These are phyloP conservation scores for Fusarium tjaetaba DNA, from an alignment of 2,329 filamentous ascomycete genomes.

Conservation along the genomic window DNA sequence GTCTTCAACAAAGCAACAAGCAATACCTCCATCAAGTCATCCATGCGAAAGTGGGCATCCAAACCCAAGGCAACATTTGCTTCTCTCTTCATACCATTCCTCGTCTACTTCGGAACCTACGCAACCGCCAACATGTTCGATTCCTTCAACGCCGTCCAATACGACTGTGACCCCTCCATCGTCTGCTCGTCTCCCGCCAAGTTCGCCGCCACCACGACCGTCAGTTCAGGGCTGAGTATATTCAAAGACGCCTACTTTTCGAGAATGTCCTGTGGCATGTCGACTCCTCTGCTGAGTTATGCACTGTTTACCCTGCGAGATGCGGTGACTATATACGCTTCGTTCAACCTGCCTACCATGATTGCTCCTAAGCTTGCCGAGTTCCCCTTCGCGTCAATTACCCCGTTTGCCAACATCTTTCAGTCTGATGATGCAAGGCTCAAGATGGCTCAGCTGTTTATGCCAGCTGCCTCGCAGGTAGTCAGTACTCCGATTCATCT, in stretches of 20 bases:
- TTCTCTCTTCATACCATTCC: conserved; percentile 38
- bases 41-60: conserved; percentile 35
- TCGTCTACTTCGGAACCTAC: conserved; percentile 43
- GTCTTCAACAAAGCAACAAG: conserved; percentile 40
- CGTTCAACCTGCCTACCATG: conserved; percentile 40
- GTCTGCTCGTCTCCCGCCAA: conserved; percentile 37
- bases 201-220: conserved; percentile 37
- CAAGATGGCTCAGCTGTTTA: conserved; percentile 38
- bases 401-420: conserved; percentile 32
- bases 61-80: conserved; percentile 35
- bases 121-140: conserved; percentile 42
- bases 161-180: conserved; percentile 28
- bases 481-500: conserved; percentile 41
- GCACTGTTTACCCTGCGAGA: conserved; percentile 36
- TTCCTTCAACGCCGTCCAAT: conserved; percentile 33
- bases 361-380: conserved; percentile 39
- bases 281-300: conserved; percentile 38
- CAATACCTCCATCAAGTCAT: conserved; percentile 34
- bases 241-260: conserved; percentile 42
- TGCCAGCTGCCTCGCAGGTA: conserved; percentile 37
- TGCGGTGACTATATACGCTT: conserved; percentile 40
- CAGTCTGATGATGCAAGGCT: conserved; percentile 37
- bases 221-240: conserved; percentile 37
- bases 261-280: conserved; percentile 20
- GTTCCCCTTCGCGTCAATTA: conserved; percentile 27